Base-by-base conservation (phyloP, 169 alveolate species). In the Babesia sp. region DNA sequence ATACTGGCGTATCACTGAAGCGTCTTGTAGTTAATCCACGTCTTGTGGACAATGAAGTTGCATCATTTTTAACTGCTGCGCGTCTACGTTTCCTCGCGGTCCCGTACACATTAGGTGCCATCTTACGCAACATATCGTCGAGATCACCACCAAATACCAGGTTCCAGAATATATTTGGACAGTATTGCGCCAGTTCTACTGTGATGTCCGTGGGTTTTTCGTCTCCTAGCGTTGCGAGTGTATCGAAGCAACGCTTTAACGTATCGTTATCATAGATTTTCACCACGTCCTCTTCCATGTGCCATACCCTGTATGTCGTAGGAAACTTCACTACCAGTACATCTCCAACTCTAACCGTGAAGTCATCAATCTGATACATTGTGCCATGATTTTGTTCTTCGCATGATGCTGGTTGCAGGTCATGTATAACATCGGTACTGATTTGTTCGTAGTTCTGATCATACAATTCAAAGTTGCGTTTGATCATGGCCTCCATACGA, bases 121-220 rank as follows among this genome's bases (percentile, higher is more conserved):
- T 28, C 39, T 29, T 55, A 9, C 48, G 41, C 0, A 80, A 45
- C 4, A 67, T 16, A n/a, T 34, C 42, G 26, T 80, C 83, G 26
- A 71, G 22, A 26, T 80, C 79, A 5, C 88, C 88, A 2, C 37
- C 26, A 6, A 80, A 46, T 4, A 68, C 77, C 29, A 80, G 60
- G 59, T 80, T 80, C 88, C 88, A 80, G 60, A 80, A 80, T 28
- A 80, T 61, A 39, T 59, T 80, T 8, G 88, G 88, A 55, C 88
- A 80, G 55, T 51, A 80, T 61, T 71, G 88, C 16, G 88, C 88
- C 20, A 80, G 45, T 29, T 20, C 54, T 16, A 66, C 71, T 20
- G 60, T 66, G 18, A 37, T 12, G 42, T 58, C 71, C 7, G 50
- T 51, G n/a, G 57, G 73, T 16, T 31, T 56, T n/a, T 80, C 79